A percentile compares a stretch with the other conserved stretches of the same genome.
These are phyloP conservation scores for Starmerella stigmatis DNA, from an alignment of 805 yeast species.

Conservation along the genomic window DNA sequence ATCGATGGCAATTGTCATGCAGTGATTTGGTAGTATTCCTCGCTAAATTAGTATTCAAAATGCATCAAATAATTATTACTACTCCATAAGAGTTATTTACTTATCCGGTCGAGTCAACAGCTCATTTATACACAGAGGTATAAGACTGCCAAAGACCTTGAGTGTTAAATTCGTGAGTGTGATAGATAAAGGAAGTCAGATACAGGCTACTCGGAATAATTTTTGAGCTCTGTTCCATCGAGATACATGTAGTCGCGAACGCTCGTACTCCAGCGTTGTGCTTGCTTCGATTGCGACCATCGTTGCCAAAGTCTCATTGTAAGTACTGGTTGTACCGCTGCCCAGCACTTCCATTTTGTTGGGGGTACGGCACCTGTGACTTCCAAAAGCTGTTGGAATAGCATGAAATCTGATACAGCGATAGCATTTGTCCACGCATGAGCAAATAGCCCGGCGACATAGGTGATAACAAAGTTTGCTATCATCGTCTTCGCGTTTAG, in stretches of 20 bases:
- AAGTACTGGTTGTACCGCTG: background rate
- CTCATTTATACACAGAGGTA: too few relatives aligned
- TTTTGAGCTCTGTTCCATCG: constrained; percentile 10
- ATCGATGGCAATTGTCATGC: too few relatives aligned
- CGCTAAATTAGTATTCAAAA: too few relatives aligned
- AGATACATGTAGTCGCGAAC: constrained; percentile 11
- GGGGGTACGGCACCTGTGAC: background rate
- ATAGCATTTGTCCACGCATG: constrained; percentile 1
- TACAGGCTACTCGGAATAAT: background rate
- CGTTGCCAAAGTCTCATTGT: background rate
- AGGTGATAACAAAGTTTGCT: background rate
- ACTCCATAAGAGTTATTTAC: too few relatives aligned
- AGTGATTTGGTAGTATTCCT: too few relatives aligned
- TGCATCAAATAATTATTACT: too few relatives aligned
- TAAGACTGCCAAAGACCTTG: too few relatives aligned
- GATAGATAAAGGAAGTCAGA: background rate
- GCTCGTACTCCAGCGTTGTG: background rate
- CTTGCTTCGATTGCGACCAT: constrained; percentile 1
- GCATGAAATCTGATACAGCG: constrained; percentile 6
- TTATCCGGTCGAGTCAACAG: too few relatives aligned
- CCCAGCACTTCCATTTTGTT: background rate
- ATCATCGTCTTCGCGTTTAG: background rate
- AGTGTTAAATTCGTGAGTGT: too few relatives aligned
- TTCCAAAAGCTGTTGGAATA: constrained; percentile 5
- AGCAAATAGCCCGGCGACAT: background rate